Evolutionary conservation across 202 grass and related monocot genomes (phyloP).

Genomic region (Musa balbisiana): DNA sequence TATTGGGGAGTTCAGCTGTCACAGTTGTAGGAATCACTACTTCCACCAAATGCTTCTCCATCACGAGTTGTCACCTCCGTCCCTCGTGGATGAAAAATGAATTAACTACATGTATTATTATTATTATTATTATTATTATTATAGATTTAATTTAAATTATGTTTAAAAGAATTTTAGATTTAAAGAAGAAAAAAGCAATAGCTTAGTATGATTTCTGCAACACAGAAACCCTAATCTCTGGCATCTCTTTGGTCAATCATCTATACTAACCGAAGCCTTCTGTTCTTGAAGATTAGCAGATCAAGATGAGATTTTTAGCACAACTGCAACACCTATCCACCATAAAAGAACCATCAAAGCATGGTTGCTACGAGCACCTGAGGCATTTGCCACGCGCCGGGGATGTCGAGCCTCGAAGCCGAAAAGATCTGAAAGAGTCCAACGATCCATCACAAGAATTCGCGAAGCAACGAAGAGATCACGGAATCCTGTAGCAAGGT

Average conservation of each 20-base stretch:
- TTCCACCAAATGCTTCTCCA: too few species aligned
- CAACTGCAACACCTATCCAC: not conserved
- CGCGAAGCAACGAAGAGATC: not conserved
- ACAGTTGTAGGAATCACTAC: too few species aligned
- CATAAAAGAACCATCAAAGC: not conserved
- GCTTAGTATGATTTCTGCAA: too few species aligned
- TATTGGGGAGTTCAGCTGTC: too few species aligned
- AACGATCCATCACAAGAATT: not conserved
- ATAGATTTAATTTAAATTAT: too few species aligned
- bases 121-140: too few species aligned
- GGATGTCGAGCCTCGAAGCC: slow-evolving; percentile 82
- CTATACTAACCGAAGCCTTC: not conserved
- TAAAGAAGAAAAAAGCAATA: not conserved
- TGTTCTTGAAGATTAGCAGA: not conserved
- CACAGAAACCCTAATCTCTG: not conserved
- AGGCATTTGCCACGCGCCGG: slow-evolving; percentile 85
- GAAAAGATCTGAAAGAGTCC: slow-evolving; percentile 47
- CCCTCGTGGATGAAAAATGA: too few species aligned
- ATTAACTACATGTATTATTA: too few species aligned
- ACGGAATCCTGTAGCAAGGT: not conserved
- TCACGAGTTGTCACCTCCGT: too few species aligned
- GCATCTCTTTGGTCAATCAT: too few species aligned
- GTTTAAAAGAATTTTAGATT: too few species aligned
- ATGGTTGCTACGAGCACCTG: slow-evolving; percentile 35
- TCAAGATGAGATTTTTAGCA: not conserved